Conservation (phyloP, 2,329 filamentous ascomycete genomes). For the Aschersonia sp. region DNA sequence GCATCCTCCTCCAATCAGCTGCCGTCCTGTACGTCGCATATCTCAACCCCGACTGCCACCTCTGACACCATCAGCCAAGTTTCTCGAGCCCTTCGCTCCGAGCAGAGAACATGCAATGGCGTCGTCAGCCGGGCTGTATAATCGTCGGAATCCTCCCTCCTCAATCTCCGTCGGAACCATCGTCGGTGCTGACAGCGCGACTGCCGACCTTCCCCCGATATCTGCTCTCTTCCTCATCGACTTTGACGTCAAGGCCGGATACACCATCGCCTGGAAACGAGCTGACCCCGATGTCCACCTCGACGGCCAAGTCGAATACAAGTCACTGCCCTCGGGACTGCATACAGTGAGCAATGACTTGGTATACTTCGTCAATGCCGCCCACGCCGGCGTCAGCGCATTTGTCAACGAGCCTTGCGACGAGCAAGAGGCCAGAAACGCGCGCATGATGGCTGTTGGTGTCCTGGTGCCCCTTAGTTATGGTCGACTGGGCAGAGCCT, state of each 20-base stretch:
- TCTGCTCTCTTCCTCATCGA: constrained; percentile 78
- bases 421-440: constrained; percentile 65
- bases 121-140: constrained; percentile 20
- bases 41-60: too few species aligned
- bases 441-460: constrained; percentile 85
- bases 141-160: constrained; percentile 19
- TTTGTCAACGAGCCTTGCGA: constrained; percentile 76
- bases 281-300: constrained; percentile 56
- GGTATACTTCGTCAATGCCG: constrained; percentile 74
- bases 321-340: constrained; percentile 83
- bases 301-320: constrained; percentile 87
- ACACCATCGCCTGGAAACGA: constrained; percentile 80
- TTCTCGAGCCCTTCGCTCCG: neutral
- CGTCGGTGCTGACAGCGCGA: constrained; percentile 13
- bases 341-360: constrained; percentile 82
- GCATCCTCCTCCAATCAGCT: too few species aligned
- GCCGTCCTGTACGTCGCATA: too few species aligned
- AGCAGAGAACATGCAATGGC: constrained; percentile 15
- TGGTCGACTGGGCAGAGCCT: constrained; percentile 73
- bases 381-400: constrained; percentile 77
- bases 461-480: constrained; percentile 75
- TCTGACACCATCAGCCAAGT: too few species aligned
- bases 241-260: constrained; percentile 87
- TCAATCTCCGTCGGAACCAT: constrained; percentile 17
- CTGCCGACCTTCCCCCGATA: constrained; percentile 25